Evolutionary conservation across 208 protist species (phyloP), one percentile per base, ranked within the genome.

Genomic region (Crithidia mellificae): DNA sequence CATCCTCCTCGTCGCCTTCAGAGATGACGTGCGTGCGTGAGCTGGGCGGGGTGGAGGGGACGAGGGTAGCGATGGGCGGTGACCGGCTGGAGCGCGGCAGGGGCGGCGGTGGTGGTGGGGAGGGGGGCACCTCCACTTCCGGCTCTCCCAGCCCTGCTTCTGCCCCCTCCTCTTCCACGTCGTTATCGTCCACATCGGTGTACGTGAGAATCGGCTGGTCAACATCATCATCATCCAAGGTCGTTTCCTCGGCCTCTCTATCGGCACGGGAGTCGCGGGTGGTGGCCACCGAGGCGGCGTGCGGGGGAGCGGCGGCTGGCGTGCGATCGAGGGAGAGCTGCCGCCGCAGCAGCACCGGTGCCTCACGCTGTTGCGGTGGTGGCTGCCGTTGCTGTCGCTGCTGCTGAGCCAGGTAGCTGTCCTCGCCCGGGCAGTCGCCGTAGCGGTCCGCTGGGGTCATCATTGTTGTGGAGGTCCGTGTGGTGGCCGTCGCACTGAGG

Each of bases 271-370:
- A 27, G 8, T 24, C 36, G 22, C 20, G 36, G 15, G 27, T 24
- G 19, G 52, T 43, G 54, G 7, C 17, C 19, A 63, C 6, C 36
- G 49, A 57, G 12, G 17, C 25, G n/a, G 29, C 36, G 0, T n/a
- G 46, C 43, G 59, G 43, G 0, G 61, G 49, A 9, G 22, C 41
- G 11, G 41, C 0, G 0, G 24, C 44, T 2, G 68, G 68, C 3
- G 61, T 74, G 27, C 44, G 53, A 9, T 74, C 68, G 39, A 74
- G 68, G 34, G 68, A 74, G 43, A 74, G 68, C 43, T 66, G 68
- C 34, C 32, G 57, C 29, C 44, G 57, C 19, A 30, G 12, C 22
- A 39, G 39, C 3, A 39, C 34, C 11, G 34, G 34, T 38, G 34
- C n/a, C n/a, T n/a, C n/a, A n/a, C n/a, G n/a, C n/a, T n/a, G n/a